Conservation (phyloP, 2,329 filamentous ascomycete genomes). For the Paradendryphiella salina region DNA sequence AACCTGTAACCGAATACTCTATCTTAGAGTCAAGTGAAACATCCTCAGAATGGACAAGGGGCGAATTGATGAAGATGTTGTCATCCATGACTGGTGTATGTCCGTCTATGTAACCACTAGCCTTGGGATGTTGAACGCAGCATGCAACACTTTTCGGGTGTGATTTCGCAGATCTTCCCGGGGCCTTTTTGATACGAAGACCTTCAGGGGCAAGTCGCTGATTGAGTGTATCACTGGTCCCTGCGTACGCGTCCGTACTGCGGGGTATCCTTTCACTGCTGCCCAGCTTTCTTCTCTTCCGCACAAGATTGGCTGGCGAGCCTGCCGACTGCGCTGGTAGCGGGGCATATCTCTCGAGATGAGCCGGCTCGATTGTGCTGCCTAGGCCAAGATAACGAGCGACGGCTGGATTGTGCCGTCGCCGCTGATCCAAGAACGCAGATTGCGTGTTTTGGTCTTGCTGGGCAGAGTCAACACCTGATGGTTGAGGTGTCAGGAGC, state of each 20-base stretch:
- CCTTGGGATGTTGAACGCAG: neutral
- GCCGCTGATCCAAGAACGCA: neutral
- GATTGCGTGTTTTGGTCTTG: slow-evolving; percentile 9
- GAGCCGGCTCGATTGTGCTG: slow-evolving; percentile 19
- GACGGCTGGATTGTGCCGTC: slow-evolving; percentile 31
- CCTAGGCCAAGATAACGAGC: slow-evolving; percentile 37
- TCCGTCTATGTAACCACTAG: neutral
- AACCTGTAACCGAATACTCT: neutral
- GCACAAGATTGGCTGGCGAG: slow-evolving; percentile 4
- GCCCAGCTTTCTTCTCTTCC: slow-evolving; percentile 19
- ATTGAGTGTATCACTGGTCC: slow-evolving; percentile 1
- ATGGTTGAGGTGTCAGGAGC: slow-evolving; percentile 15
- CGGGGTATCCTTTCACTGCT: neutral
- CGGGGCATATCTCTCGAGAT: slow-evolving; percentile 24
- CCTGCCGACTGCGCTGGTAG: slow-evolving; percentile 3
- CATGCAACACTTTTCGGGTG: neutral
- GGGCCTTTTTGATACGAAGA: slow-evolving; percentile 20
- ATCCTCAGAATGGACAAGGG: neutral
- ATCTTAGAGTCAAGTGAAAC: neutral
- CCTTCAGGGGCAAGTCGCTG: slow-evolving; percentile 22
- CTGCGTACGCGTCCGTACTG: neutral
- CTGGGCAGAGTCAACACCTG: slow-evolving; percentile 4
- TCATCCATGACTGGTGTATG: neutral
- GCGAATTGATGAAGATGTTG: neutral
- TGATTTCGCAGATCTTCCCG: neutral